Evolutionary conservation across 1,284 basidiomycete genomes (phyloP).

Genomic region (Phlebopus sp.): DNA sequence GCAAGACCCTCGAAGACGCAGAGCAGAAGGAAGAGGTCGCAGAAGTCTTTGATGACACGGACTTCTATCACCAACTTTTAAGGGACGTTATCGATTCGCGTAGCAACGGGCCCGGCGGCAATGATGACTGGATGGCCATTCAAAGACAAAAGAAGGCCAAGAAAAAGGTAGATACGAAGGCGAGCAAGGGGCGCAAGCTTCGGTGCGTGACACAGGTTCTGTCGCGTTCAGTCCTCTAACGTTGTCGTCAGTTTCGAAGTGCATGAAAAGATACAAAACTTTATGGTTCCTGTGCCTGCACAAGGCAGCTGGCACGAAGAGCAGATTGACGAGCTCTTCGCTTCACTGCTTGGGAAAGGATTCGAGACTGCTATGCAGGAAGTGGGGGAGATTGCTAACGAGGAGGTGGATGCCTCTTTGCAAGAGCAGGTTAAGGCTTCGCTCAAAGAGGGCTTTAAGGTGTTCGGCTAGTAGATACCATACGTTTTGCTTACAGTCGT

Average conservation of each 20-base stretch:
- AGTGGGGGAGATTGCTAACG: conserved; percentile 19
- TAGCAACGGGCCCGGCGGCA: conserved; percentile 40
- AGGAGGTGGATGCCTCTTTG: conserved; percentile 19
- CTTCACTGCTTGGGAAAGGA: conserved; percentile 75
- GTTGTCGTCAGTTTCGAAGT: conserved; percentile 70
- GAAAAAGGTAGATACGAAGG: conserved; percentile 86
- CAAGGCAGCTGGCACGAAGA: conserved; percentile 82
- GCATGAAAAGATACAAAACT: conserved; percentile 91
- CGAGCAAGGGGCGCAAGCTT: conserved; percentile 88
- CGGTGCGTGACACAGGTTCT: conserved; percentile 45
- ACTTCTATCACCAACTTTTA: conserved; percentile 88
- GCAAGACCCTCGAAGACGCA: conserved; percentile 19
- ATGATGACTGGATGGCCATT: conserved; percentile 60
- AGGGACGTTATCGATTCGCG: conserved; percentile 83
- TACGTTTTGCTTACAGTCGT: not conserved
- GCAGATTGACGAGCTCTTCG: conserved; percentile 90
- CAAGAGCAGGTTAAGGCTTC: conserved; percentile 32
- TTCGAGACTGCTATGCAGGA: conserved; percentile 40
- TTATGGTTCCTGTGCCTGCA: conserved; percentile 84
- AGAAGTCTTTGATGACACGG: conserved; percentile 82
- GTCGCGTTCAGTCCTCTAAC: conserved; percentile 5
- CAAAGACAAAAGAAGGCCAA: conserved; percentile 72
- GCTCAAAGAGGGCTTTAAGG: conserved; percentile 45
- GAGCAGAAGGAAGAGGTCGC: conserved; percentile 38
- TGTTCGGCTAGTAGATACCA: conserved; percentile 48